Conservation (phyloP, 352 stramenopile genomes). For the Phytopythium chamaehyphon region DNA sequence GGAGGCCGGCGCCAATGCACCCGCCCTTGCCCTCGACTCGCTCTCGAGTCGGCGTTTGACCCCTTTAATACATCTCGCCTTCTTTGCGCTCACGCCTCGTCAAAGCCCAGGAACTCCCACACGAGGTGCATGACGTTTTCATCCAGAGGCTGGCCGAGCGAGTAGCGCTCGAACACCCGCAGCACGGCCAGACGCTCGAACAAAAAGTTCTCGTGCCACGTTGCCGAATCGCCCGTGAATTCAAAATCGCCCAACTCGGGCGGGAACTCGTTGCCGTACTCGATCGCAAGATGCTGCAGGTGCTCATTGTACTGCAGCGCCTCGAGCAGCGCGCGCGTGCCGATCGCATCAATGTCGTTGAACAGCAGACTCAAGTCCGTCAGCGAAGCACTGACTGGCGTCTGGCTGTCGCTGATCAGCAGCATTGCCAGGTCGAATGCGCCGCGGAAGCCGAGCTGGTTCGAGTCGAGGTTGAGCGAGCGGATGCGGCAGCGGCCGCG, state of each 20-base stretch:
- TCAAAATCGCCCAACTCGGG: conserved; percentile 43
- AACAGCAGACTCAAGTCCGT: conserved; percentile 47
- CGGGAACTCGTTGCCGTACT: conserved; percentile 55
- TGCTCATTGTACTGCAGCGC: conserved; percentile 49
- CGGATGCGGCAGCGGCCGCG: conserved; percentile 41
- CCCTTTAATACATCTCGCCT: no score
- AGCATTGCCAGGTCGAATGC: conserved; percentile 56
- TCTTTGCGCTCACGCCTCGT: conserved; percentile 20
- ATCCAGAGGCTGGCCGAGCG: conserved; percentile 30
- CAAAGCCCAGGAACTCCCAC: conserved; percentile 52
- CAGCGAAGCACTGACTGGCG: conserved; percentile 28
- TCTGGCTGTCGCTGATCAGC: conserved; percentile 46
- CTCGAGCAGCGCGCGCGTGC: conserved; percentile 41
- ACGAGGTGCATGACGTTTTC: conserved; percentile 42
- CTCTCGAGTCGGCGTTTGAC: conserved; percentile 6
- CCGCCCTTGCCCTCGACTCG: not conserved
- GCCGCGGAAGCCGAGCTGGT: conserved; percentile 51
- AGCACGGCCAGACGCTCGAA: conserved; percentile 45
- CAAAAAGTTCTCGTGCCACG: conserved; percentile 40
- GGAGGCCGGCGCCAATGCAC: not conserved
- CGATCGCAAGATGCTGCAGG: conserved; percentile 43
- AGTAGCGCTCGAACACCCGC: conserved; percentile 45
- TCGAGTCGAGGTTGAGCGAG: conserved; percentile 45
- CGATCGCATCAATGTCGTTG: conserved; percentile 51
- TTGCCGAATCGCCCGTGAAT: conserved; percentile 37